Conservation (phyloP, 257 asterid species). For the Ballota nigra region DNA sequence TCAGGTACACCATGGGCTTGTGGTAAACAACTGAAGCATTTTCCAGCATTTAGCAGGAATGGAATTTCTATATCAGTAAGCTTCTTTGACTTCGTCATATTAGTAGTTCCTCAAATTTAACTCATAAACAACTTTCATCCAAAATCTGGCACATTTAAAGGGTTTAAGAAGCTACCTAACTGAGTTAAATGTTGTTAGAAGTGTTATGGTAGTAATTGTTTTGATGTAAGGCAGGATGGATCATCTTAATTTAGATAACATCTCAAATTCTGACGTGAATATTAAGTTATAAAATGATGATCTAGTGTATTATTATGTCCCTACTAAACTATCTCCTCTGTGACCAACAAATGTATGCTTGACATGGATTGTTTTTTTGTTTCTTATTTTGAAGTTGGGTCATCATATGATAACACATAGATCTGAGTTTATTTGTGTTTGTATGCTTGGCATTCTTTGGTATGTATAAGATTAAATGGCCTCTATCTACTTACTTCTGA, state of each 20-base stretch:
- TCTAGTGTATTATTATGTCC: background rate
- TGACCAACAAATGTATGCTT: background rate
- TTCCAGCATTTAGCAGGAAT: constrained; percentile 74
- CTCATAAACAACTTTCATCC: background rate
- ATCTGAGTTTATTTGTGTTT: background rate
- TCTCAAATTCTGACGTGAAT: background rate
- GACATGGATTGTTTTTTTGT: background rate
- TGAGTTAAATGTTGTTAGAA: background rate
- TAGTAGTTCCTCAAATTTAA: constrained; percentile 7
- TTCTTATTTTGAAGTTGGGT: background rate
- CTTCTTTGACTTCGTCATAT: constrained; percentile 16
- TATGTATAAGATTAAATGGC: background rate
- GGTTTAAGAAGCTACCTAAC: background rate
- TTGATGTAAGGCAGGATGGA: background rate
- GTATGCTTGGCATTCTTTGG: background rate
- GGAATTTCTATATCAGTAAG: constrained; percentile 84
- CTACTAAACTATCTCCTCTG: background rate
- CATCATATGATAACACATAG: background rate
- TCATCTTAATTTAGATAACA: background rate
- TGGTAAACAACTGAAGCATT: constrained; percentile 91
- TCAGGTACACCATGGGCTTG: constrained; percentile 88
- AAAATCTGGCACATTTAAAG: background rate
- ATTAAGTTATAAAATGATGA: background rate
- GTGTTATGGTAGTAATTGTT: constrained; percentile 10
- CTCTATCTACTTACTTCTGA: background rate